phyloP scores from a whole-genome alignment of 2,329 filamentous ascomycete species.

The Talaromyces albobiverticillius region DNA sequence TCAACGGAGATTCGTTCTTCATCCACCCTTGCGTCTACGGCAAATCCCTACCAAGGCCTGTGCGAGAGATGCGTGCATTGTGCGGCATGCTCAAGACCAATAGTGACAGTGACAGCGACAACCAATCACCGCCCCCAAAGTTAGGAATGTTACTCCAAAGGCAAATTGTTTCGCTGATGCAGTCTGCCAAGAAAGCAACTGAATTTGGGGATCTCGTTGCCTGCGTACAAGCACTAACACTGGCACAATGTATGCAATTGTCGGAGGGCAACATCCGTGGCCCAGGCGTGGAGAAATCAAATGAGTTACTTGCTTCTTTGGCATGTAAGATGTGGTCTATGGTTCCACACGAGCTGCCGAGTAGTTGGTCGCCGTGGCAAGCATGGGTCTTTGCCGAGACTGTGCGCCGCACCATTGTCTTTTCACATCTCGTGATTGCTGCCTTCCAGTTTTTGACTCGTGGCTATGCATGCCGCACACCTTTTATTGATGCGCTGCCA shows the following conservation, averaged over 20 bases:
- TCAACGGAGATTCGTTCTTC: slow-evolving; percentile 22
- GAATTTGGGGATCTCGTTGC: slow-evolving; percentile 25
- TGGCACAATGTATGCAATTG: slow-evolving; percentile 25
- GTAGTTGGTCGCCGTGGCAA: slow-evolving; percentile 19
- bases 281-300: slow-evolving; percentile 18
- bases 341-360: slow-evolving; percentile 24
- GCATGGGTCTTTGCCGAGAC: slow-evolving; percentile 15
- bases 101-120: slow-evolving; percentile 7
- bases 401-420: slow-evolving; percentile 15
- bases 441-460: slow-evolving; percentile 27
- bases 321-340: slow-evolving; percentile 23
- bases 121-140: slow-evolving; percentile 13
- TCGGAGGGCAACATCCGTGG: slow-evolving; percentile 13
- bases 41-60: slow-evolving; percentile 10
- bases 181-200: slow-evolving; percentile 13
- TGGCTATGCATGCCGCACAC: slow-evolving; percentile 26
- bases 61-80: slow-evolving; percentile 20
- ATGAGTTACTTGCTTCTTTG: slow-evolving; percentile 19
- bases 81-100: slow-evolving; percentile 19
- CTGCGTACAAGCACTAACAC: slow-evolving; percentile 23
- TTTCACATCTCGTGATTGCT: slow-evolving; percentile 29
- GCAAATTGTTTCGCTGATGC: slow-evolving; percentile 16
- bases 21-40: slow-evolving; percentile 24
- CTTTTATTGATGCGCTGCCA: slow-evolving; percentile 27
- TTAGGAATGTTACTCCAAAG: slow-evolving; percentile 7